These are phyloP conservation scores for Colletotrichum destructivum DNA, from an alignment of 2,329 filamentous ascomycete genomes.

Conservation along the genomic window DNA sequence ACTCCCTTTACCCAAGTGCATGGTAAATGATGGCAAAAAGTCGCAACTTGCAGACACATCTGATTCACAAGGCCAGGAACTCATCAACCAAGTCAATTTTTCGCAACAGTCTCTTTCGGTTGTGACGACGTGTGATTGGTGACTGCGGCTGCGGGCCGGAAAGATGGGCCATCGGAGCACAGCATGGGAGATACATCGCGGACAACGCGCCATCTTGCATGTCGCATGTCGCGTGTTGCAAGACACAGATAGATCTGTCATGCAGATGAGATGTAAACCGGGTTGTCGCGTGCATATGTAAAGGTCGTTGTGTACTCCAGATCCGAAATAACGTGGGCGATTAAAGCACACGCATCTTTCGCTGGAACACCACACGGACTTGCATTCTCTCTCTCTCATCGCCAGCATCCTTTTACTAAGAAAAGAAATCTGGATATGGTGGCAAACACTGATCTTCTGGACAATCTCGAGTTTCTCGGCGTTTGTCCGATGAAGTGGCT, in stretches of 20 bases:
- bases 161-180: not conserved
- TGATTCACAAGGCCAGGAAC: not conserved
- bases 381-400: not conserved
- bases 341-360: not conserved
- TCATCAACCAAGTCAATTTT: conserved; percentile 2
- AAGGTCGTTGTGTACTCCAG: not conserved
- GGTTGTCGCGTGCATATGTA: not conserved
- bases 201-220: conserved; percentile 17
- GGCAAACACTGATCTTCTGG: not conserved
- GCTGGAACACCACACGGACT: not conserved
- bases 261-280: not conserved
- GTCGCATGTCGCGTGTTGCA: conserved; percentile 3
- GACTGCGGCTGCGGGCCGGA: not conserved
- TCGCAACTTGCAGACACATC: not conserved
- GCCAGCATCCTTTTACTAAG: too few species aligned
- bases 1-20: not conserved
- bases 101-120: conserved; percentile 8
- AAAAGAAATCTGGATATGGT: not conserved
- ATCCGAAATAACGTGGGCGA: not conserved
- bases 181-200: not conserved
- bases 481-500: not conserved
- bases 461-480: not conserved
- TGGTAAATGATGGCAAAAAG: not conserved
- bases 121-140: conserved; percentile 9
- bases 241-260: conserved; percentile 15